Base-by-base conservation (phyloP, 2,329 filamentous ascomycete species). In the Penicillium sp. region DNA sequence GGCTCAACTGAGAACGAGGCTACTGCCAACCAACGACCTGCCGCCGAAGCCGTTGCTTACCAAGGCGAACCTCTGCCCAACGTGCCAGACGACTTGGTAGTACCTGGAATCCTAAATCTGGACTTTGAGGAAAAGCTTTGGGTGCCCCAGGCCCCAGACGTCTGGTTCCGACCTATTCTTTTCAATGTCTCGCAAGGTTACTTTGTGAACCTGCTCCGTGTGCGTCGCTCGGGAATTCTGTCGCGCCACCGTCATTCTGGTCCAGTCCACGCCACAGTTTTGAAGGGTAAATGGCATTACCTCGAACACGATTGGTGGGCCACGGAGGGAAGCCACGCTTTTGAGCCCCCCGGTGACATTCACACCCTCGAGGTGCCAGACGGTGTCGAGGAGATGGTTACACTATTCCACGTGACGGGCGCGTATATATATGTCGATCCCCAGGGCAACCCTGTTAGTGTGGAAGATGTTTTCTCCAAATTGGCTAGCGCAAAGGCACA, bases 151-250 rank as follows among this genome's bases (percentile, higher is more conserved):
- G 63, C 64, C 4, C 60, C 62, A 8, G 62, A 65, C 21, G 66
- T 73, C 27, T 71, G 67, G 65, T 74, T 73, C 54, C 65, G 71
- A 0, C 70, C 71, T 4, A 61, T 73, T 8, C 58, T 68, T 3
- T 65, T 73, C 57, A 65, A 56, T 39, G 65, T 71, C 8, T 70
- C 69, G 4, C 61, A 68, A 10, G 71, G 69, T 10, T 73, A 69
- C 50, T 72, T 72, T 49, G 68, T 72, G 27, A 72, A 71, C 53
- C 50, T 72, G 3, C 61, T 72, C 4, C 65, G 70, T 1, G 70
- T 72, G 29, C 63, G 68, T 10, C 59, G 63, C 23, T 68, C 64
- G 0, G 69, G 67, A 8, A 72, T 74, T n/a, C 62, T 72, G 34
- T 72, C 70, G 0, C 63, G 71, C 5, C 71, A 74, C 43, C 66